Conservation (phyloP, 2,329 filamentous ascomycete genomes). For the Trichoderma asperellum region DNA sequence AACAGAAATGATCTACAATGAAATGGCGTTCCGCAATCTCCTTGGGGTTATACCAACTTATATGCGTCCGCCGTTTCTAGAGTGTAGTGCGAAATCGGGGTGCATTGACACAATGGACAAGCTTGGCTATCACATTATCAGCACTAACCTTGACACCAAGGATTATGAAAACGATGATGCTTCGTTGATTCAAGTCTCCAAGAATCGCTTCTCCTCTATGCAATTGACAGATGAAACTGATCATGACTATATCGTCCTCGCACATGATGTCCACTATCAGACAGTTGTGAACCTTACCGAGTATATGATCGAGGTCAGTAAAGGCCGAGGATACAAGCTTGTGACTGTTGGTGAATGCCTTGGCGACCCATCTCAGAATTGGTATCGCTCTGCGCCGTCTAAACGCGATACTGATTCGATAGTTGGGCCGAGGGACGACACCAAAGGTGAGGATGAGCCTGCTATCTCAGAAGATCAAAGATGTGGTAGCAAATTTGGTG, state of each 20-base stretch:
- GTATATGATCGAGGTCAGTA: slow-evolving; percentile 50
- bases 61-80: slow-evolving; percentile 52
- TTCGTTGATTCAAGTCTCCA: slow-evolving; percentile 52
- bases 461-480: slow-evolving; percentile 42
- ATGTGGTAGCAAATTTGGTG: slow-evolving; percentile 43
- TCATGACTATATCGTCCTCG: slow-evolving; percentile 55
- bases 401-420: slow-evolving; percentile 27
- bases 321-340: slow-evolving; percentile 48
- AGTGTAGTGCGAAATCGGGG: slow-evolving; percentile 47
- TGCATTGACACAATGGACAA: slow-evolving; percentile 43
- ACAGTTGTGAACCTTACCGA: slow-evolving; percentile 48
- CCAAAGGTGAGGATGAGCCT: neutral
- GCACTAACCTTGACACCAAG: slow-evolving; percentile 63
- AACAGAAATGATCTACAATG: slow-evolving; percentile 50
- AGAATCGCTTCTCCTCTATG: slow-evolving; percentile 43
- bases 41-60: slow-evolving; percentile 49
- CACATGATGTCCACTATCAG: slow-evolving; percentile 56
- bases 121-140: slow-evolving; percentile 60
- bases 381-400: slow-evolving; percentile 51
- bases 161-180: slow-evolving; percentile 60
- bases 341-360: slow-evolving; percentile 63
- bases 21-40: slow-evolving; percentile 50
- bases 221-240: slow-evolving; percentile 40
- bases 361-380: slow-evolving; percentile 54
- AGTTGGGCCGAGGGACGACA: slow-evolving; percentile 1